Base-by-base conservation (phyloP, 225 moss, liverwort and hornwort species). In the Antitrichia curtipendula region DNA sequence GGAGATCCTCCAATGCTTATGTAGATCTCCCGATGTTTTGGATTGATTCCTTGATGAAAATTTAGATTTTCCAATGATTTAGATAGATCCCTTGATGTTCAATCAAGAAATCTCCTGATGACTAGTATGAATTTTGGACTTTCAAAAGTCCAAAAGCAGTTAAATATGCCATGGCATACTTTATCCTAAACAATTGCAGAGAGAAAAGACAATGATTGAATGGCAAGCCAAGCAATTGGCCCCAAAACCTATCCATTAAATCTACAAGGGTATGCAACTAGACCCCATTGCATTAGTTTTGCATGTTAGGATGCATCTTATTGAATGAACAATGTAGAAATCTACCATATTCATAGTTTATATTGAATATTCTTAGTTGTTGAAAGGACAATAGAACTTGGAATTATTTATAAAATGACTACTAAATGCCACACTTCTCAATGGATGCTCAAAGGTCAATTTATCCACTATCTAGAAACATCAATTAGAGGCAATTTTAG, bases 261-360 rank as follows among this genome's bases (percentile, higher is more conserved):
- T 49, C 49, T 49, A 74, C 32, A 49, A 31, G 31, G 7, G 3
- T 72, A 9, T 72, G 10, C 17, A 45, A 45, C 8, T 72, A 17
- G 45, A 17, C 13, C 3, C 22, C 22, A 29, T 36, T 34, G 2
- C 5, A 75, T 14, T 22, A 23, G 13, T 34, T 53, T 52, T 52
- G 9, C 23, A 52, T 22, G 0, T 13, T 50, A 52, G 2, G 21
- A 2, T 0, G 0, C 8, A 50, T 75, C 34, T 75, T 32, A 5
- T 52, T 34, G 1, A 8, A 34, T 75, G 36, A 5, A 52, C 23
- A 52, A 36, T 75, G 2, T 20, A 49, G 1, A 73, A 47, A 47
- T 31, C 19, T 49, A 12, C 1, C 0, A 0, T 50, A 49, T 49
- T 49, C 3, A 19, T 18, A 7, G 32, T 32, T 75, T 75, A 2